A percentile compares a stretch with the other conserved stretches of the same genome.
These are phyloP conservation scores for Kurtzmaniella cleridarum DNA, from an alignment of 805 yeast species.

Conservation along the genomic window DNA sequence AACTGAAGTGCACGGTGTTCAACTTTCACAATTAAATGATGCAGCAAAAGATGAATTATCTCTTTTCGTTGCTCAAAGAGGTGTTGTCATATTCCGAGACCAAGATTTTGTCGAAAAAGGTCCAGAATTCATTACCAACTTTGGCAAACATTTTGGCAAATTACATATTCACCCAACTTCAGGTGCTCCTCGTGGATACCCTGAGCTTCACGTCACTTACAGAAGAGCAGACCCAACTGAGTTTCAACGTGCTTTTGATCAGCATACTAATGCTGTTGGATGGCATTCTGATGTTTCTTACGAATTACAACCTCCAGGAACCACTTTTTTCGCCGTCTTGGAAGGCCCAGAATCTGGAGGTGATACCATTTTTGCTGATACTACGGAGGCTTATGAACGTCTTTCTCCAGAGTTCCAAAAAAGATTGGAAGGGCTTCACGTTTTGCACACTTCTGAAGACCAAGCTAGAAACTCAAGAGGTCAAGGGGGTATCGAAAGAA, in stretches of 20 bases:
- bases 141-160: constrained; percentile 63
- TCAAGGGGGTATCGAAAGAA: constrained; percentile 61
- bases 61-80: constrained; percentile 60
- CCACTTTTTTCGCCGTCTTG: constrained; percentile 60
- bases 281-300: constrained; percentile 78
- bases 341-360: constrained; percentile 63
- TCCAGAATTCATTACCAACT: constrained; percentile 45
- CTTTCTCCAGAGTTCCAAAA: constrained; percentile 61
- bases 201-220: constrained; percentile 60
- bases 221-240: constrained; percentile 41
- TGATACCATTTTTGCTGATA: constrained; percentile 74
- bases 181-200: constrained; percentile 61
- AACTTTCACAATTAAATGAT: constrained; percentile 47
- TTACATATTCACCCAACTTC: constrained; percentile 71
- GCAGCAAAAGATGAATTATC: constrained; percentile 67
- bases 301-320: constrained; percentile 68
- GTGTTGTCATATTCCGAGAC: constrained; percentile 60
- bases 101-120: constrained; percentile 58
- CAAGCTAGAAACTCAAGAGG: constrained; percentile 56
- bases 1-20: constrained; percentile 55
- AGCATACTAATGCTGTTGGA: constrained; percentile 31
- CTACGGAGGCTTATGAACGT: constrained; percentile 64
- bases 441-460: constrained; percentile 62
- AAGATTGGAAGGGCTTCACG: constrained; percentile 56
- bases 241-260: constrained; percentile 27